These are phyloP conservation scores for Beauveria brongniartii DNA, from an alignment of 2,329 filamentous ascomycete species.

Conservation along the genomic window DNA sequence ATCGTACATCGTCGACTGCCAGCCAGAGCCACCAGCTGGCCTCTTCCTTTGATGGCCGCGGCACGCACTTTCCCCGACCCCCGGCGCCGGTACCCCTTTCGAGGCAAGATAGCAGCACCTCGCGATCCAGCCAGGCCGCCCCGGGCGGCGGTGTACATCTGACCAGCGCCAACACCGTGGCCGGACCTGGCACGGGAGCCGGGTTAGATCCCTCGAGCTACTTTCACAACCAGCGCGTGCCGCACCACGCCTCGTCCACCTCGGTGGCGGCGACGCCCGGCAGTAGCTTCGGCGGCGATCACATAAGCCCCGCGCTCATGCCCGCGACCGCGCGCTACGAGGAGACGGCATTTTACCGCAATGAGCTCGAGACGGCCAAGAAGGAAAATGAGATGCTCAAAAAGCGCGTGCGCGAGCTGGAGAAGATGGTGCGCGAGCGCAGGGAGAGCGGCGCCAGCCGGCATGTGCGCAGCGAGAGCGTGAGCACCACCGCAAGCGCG, in stretches of 20 bases:
- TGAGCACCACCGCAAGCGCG: constrained; percentile 43
- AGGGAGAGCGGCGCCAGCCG: constrained; percentile 39
- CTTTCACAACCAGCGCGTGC: constrained; percentile 39
- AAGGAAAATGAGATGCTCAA: constrained; percentile 57
- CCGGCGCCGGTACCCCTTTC: constrained; percentile 38
- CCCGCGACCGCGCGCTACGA: constrained; percentile 53
- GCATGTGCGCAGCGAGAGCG: constrained; percentile 40
- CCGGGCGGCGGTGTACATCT: constrained; percentile 35
- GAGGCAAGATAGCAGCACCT: constrained; percentile 48
- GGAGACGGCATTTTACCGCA: constrained; percentile 51
- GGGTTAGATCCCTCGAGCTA: constrained; percentile 31
- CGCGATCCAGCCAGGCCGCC: constrained; percentile 42
- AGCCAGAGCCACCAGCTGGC: constrained; percentile 38
- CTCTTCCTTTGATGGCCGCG: constrained; percentile 28
- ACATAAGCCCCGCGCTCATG: constrained; percentile 46
- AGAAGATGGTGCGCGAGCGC: constrained; percentile 44
- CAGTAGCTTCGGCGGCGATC: constrained; percentile 24
- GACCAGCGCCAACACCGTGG: constrained; percentile 20
- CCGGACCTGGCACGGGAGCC: neutral
- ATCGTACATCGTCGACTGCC: constrained; percentile 51
- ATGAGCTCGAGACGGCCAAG: constrained; percentile 54
- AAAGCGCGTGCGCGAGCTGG: constrained; percentile 53
- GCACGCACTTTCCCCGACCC: constrained; percentile 37
- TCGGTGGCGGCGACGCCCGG: constrained; percentile 34
- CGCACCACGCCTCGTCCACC: constrained; percentile 23